These are phyloP conservation scores for Corylus americana DNA, from an alignment of 306 rosid genomes.

Conservation along the genomic window DNA sequence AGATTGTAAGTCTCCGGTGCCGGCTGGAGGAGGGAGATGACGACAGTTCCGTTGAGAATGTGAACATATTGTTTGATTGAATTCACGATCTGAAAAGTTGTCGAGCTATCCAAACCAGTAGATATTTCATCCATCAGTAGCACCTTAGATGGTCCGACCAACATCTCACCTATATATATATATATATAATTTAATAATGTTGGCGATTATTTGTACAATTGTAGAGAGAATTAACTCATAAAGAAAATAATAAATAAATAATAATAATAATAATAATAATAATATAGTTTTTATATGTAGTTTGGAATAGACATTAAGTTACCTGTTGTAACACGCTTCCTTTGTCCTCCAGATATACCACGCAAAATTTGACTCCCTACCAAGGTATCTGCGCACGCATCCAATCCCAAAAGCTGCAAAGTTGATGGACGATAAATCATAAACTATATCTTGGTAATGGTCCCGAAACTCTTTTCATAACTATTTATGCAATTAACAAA, in stretches of 20 bases:
- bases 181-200: neutral
- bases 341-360: constrained; percentile 91
- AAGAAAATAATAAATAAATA: no score
- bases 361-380: constrained; percentile 79
- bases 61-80: constrained; percentile 45
- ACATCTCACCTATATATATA: constrained; percentile 47
- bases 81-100: constrained; percentile 58
- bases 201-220: neutral
- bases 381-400: constrained; percentile 72
- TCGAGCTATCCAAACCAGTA: constrained; percentile 61
- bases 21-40: constrained; percentile 59
- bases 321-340: constrained; percentile 80
- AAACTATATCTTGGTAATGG: neutral
- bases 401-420: constrained; percentile 78
- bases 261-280: no score
- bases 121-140: constrained; percentile 67
- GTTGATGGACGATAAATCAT: neutral
- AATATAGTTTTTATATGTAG: no score
- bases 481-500: neutral
- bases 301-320: neutral
- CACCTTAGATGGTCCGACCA: constrained; percentile 59
- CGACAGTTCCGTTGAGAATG: constrained; percentile 47
- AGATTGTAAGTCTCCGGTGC: constrained; percentile 59
- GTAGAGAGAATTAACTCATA: no score
- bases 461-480: neutral